Evolutionary conservation across 495 filamentous ascomycete species (phyloP).

Genomic region (Massariosphaeria phaeospora): DNA sequence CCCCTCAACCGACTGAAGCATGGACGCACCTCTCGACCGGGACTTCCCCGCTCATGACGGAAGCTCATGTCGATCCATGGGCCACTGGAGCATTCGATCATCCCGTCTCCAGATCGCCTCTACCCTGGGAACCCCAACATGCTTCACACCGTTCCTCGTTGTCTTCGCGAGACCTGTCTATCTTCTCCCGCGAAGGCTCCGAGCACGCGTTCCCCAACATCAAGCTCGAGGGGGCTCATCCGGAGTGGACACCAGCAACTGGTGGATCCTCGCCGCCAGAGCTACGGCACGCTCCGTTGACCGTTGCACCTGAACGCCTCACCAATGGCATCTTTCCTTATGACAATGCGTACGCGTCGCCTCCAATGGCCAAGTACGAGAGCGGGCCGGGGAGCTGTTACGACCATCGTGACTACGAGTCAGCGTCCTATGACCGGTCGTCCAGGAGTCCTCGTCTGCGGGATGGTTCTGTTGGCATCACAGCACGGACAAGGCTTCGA

Average conservation of each 20-base stretch:
- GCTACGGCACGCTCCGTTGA: conserved; percentile 5
- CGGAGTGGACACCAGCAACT: conserved; percentile 19
- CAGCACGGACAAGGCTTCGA: conserved; percentile 38
- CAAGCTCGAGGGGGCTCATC: conserved; percentile 23
- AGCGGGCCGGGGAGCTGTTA: neutral
- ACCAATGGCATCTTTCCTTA: conserved; percentile 17
- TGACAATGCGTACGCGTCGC: conserved; percentile 11
- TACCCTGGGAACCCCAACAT: conserved; percentile 13
- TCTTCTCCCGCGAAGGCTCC: conserved; percentile 23
- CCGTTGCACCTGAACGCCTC: conserved; percentile 27
- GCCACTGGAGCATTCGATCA: conserved; percentile 21
- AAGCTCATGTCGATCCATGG: conserved; percentile 23
- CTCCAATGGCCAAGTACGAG: conserved; percentile 9
- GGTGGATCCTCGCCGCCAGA: conserved; percentile 7
- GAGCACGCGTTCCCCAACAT: conserved; percentile 16
- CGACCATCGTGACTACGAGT: neutral
- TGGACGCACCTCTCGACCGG: conserved; percentile 23
- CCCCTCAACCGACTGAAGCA: conserved; percentile 28
- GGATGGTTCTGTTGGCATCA: neutral
- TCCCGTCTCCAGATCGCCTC: conserved; percentile 21
- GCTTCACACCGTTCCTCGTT: conserved; percentile 29
- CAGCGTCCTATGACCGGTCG: conserved; percentile 3
- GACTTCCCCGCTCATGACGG: conserved; percentile 26
- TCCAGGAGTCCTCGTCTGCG: conserved; percentile 5
- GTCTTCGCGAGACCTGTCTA: conserved; percentile 27